A percentile compares a stretch with the other conserved stretches of the same genome.
Conservation (phyloP, 1,284 basidiomycete genomes). For the Cystobasidium sp. region DNA sequence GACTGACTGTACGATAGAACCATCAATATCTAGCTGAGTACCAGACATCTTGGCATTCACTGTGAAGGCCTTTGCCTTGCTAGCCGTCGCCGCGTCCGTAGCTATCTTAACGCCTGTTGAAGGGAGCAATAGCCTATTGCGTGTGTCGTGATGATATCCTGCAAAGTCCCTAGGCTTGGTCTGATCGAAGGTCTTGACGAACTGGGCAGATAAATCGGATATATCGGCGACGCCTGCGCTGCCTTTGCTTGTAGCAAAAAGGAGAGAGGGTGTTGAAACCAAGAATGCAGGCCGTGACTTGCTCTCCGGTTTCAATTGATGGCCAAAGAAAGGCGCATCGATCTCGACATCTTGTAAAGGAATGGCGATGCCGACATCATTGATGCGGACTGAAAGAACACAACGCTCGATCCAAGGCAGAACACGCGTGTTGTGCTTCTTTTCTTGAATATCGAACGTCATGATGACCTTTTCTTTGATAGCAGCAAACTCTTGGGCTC, state of each 20-base stretch:
- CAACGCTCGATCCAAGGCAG: constrained; percentile 70
- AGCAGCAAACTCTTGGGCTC: constrained; percentile 73
- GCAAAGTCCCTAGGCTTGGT: constrained; percentile 70
- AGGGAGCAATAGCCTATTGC: constrained; percentile 75
- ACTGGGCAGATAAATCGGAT: constrained; percentile 76
- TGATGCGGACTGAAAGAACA: constrained; percentile 67
- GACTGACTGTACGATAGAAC: constrained; percentile 75
- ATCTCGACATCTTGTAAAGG: constrained; percentile 62
- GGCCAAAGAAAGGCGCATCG: constrained; percentile 57
- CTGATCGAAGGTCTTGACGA: constrained; percentile 79
- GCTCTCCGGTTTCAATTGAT: background rate
- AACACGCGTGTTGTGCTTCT: constrained; percentile 47
- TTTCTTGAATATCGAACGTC: constrained; percentile 70
- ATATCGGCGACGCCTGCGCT: constrained; percentile 78
- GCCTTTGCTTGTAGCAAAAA: constrained; percentile 72
- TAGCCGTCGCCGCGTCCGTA: constrained; percentile 63
- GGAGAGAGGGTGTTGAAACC: constrained; percentile 74
- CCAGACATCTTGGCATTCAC: constrained; percentile 78
- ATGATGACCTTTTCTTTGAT: constrained; percentile 76
- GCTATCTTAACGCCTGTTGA: constrained; percentile 76
- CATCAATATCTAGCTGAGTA: constrained; percentile 82
- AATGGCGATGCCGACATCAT: constrained; percentile 80
- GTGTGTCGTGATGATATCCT: constrained; percentile 70
- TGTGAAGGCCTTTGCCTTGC: constrained; percentile 62
- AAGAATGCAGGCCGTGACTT: constrained; percentile 73